Percentiles rank a stretch among this genome's conserved stretches.
Conservation (phyloP, 2,329 filamentous ascomycete species). For the Fusarium lateritium region DNA sequence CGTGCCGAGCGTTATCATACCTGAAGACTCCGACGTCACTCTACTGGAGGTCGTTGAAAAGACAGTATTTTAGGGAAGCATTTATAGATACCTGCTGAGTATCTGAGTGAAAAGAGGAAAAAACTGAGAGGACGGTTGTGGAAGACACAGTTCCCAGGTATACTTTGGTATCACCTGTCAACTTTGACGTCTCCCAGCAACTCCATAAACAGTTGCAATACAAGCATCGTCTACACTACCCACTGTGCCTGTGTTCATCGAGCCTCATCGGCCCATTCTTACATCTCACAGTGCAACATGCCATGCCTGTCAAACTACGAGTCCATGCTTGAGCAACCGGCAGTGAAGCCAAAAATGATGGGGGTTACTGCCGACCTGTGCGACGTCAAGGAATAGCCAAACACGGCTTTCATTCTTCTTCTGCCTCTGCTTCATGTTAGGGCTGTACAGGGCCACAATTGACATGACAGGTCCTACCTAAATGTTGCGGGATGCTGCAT, state of each 20-base stretch:
- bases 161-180: constrained; percentile 23
- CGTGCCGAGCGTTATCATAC: background rate
- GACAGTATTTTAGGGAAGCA: background rate
- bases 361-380: background rate
- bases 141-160: constrained; percentile 12
- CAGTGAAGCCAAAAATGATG: too few relatives aligned
- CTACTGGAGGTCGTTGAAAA: background rate
- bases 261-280: constrained; percentile 32
- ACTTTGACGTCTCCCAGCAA: constrained; percentile 21
- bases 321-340: constrained; percentile 4
- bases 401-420: constrained; percentile 30
- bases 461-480: background rate
- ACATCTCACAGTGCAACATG: constrained; percentile 18
- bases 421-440: background rate
- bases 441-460: constrained; percentile 20
- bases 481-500: constrained; percentile 30
- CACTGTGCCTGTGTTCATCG: background rate
- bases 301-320: constrained; percentile 27
- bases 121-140: background rate
- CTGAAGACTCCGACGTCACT: background rate
- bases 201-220: constrained; percentile 5
- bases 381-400: constrained; percentile 5
- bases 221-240: background rate
- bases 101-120: background rate
- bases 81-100: background rate